Conservation (phyloP, 257 asterid species). For the Nemophila menziesii region DNA sequence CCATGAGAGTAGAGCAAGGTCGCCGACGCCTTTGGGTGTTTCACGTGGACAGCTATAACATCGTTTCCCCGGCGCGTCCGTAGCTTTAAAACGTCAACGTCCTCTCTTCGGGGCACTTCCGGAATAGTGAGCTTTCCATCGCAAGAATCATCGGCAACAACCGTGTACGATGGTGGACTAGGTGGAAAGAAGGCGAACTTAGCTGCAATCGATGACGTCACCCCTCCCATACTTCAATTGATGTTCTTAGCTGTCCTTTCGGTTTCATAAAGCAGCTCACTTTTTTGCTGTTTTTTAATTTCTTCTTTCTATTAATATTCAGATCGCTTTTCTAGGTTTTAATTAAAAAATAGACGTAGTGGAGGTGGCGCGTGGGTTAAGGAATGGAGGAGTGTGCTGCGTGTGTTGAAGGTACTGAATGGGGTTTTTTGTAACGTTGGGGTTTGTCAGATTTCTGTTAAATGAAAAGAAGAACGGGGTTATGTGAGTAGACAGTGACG, state of each 20-base stretch:
- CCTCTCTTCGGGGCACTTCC: slow-evolving; percentile 73
- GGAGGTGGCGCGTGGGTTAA: slow-evolving; percentile 50
- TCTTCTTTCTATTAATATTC: slow-evolving; percentile 1
- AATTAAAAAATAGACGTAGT: slow-evolving; percentile 1
- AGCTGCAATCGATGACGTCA: slow-evolving; percentile 95
- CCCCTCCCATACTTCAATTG: slow-evolving; percentile 62
- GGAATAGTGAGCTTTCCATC: slow-evolving; percentile 54
- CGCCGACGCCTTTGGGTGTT: slow-evolving; percentile 73
- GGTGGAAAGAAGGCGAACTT: slow-evolving; percentile 98
- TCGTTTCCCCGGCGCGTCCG: slow-evolving; percentile 89
- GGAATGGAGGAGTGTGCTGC: slow-evolving; percentile 7
- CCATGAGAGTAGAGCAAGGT: slow-evolving; percentile 94
- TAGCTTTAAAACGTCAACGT: slow-evolving; percentile 64
- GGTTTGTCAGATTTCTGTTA: neutral
- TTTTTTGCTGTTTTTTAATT: neutral
- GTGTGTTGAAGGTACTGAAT: slow-evolving; percentile 2
- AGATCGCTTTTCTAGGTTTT: slow-evolving; percentile 19
- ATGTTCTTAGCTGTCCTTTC: neutral
- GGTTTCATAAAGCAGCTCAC: slow-evolving; percentile 36
- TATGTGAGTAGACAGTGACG: neutral
- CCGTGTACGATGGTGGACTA: slow-evolving; percentile 87
- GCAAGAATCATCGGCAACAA: slow-evolving; percentile 45
- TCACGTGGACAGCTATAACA: slow-evolving; percentile 72
- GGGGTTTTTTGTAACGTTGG: slow-evolving; percentile 18
- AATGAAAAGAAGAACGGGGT: neutral